Evolutionary conservation across 1,139 yeast species (phyloP).

Genomic region (Arxiozyma heterogenica): DNA sequence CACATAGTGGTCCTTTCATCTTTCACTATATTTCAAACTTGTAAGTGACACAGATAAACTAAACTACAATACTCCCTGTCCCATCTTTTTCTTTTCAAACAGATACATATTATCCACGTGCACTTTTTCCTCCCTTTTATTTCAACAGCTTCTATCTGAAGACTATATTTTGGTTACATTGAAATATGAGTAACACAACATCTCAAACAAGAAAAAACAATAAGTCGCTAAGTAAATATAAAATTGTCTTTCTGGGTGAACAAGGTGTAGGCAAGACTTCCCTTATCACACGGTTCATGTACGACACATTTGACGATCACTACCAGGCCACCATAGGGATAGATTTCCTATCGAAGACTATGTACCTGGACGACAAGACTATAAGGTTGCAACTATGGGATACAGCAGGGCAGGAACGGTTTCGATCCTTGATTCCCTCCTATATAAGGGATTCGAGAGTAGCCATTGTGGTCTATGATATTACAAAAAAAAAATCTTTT

Average conservation of each 20-base stretch:
- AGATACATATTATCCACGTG: no score
- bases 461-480: conserved; percentile 91
- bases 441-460: conserved; percentile 95
- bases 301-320: conserved; percentile 95
- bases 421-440: conserved; percentile 86
- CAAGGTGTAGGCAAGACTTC: conserved; percentile 97
- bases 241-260: conserved; percentile 94
- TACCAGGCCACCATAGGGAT: conserved; percentile 92
- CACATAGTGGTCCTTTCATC: no score
- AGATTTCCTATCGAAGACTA: conserved; percentile 83
- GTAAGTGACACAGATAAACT: no score
- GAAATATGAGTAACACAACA: background rate
- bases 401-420: conserved; percentile 99
- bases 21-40: no score
- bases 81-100: no score
- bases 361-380: conserved; percentile 70
- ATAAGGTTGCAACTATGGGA: conserved; percentile 82
- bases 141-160: no score
- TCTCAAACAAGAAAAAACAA: conserved; percentile 6
- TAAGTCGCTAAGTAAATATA: conserved; percentile 53
- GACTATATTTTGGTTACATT: no score
- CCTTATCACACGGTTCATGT: conserved; percentile 90
- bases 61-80: no score
- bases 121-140: no score
- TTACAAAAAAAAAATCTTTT: conserved; percentile 78